Evolutionary conservation across 345 rosid genomes (phyloP).

Genomic region (Geranium brycei): DNA sequence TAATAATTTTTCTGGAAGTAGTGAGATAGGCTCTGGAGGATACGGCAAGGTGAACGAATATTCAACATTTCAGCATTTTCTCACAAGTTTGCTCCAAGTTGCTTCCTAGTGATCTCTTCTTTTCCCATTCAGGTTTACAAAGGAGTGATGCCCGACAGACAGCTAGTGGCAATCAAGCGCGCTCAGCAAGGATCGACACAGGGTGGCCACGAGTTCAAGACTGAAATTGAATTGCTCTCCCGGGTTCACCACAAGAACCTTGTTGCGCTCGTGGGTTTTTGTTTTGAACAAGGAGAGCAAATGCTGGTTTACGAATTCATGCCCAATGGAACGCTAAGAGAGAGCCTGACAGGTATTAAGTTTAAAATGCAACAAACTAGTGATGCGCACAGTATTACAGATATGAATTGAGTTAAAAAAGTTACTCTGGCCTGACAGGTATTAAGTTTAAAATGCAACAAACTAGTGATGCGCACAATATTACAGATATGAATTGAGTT

Average conservation of each 20-base stretch:
- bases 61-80: background rate
- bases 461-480: background rate
- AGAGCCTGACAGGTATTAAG: slow-evolving; percentile 49
- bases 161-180: slow-evolving; percentile 70
- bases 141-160: slow-evolving; percentile 75
- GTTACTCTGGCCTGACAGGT: slow-evolving; percentile 33
- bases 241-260: slow-evolving; percentile 94
- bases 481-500: too few species aligned
- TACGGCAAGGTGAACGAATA: slow-evolving; percentile 58
- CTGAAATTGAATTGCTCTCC: slow-evolving; percentile 87
- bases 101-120: background rate
- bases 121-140: slow-evolving; percentile 47
- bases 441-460: background rate
- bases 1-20: slow-evolving; percentile 50
- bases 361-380: background rate
- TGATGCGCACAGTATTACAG: background rate
- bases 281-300: slow-evolving; percentile 84
- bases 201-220: slow-evolving; percentile 89
- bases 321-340: slow-evolving; percentile 75
- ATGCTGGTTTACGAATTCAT: slow-evolving; percentile 79
- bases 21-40: slow-evolving; percentile 88
- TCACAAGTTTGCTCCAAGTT: background rate
- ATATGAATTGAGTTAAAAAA: too few species aligned
- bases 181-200: slow-evolving; percentile 89
- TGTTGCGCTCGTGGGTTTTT: slow-evolving; percentile 80